A percentile compares a stretch with the other conserved stretches of the same genome.
Evolutionary conservation across 1,139 yeast species (phyloP).

Genomic region (Kazachstania sp.): DNA sequence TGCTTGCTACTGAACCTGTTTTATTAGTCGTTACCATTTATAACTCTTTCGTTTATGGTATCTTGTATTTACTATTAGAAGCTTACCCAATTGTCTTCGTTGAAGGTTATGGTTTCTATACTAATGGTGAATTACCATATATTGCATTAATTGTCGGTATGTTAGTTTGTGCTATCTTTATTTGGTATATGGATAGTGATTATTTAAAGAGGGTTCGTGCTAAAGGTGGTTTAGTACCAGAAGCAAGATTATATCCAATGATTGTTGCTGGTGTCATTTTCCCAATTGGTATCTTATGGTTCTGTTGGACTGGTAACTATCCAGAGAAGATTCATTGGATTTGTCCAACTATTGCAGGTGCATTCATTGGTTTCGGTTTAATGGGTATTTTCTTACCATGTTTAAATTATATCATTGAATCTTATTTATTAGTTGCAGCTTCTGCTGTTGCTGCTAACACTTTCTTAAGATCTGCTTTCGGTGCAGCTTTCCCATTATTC

Average conservation of each 20-base stretch:
- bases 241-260: constrained; percentile 70
- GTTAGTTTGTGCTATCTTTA: constrained; percentile 45
- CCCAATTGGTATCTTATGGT: constrained; percentile 75
- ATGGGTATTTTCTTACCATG: constrained; percentile 70
- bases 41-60: constrained; percentile 79
- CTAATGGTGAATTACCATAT: constrained; percentile 48
- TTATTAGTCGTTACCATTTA: constrained; percentile 60
- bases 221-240: constrained; percentile 60
- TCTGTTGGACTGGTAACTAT: constrained; percentile 78
- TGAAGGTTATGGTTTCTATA: constrained; percentile 46
- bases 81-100: constrained; percentile 72
- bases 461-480: constrained; percentile 57
- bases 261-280: constrained; percentile 59
- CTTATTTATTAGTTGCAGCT: constrained; percentile 73
- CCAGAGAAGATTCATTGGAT: constrained; percentile 67
- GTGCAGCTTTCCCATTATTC: constrained; percentile 76
- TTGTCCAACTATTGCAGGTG: constrained; percentile 68
- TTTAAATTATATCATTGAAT: constrained; percentile 71
- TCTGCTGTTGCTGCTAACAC: constrained; percentile 88
- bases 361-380: constrained; percentile 66
- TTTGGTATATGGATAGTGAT: constrained; percentile 32
- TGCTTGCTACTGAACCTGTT: constrained; percentile 69
- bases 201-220: constrained; percentile 36
- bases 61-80: constrained; percentile 65
- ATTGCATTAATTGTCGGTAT: constrained; percentile 55